phyloP scores from a whole-genome alignment of 2,329 filamentous ascomycete species.

The Mariannaea elegans region DNA sequence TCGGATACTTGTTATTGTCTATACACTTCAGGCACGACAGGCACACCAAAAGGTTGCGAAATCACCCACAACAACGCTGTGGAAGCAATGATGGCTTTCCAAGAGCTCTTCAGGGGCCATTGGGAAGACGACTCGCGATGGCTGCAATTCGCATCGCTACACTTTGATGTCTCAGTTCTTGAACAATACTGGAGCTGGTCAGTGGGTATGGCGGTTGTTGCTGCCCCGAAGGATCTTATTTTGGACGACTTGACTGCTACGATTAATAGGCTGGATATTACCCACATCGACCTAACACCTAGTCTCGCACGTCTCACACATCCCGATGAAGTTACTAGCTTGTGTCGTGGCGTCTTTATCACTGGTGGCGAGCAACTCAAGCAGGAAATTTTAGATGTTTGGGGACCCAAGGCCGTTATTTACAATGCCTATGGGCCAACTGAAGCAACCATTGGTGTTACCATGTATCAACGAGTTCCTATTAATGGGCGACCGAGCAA shows the following conservation, averaged over 20 bases:
- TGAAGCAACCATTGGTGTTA: constrained; percentile 91
- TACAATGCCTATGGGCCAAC: constrained; percentile 95
- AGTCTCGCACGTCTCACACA: constrained; percentile 82
- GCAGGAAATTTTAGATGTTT: constrained; percentile 86
- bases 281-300: constrained; percentile 91
- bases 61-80: constrained; percentile 90
- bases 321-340: constrained; percentile 80
- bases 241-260: constrained; percentile 82
- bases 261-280: constrained; percentile 78
- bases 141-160: constrained; percentile 93
- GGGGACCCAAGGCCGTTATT: constrained; percentile 82
- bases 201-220: constrained; percentile 84
- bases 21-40: constrained; percentile 89
- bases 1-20: constrained; percentile 80
- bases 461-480: constrained; percentile 86
- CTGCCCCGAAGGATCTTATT: constrained; percentile 83
- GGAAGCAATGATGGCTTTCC: constrained; percentile 89
- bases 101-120: constrained; percentile 76
- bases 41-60: constrained; percentile 86
- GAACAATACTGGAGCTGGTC: constrained; percentile 98
- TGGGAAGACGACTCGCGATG: constrained; percentile 81
- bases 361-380: constrained; percentile 90
- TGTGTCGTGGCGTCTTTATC: constrained; percentile 88
- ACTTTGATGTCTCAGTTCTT: constrained; percentile 92
- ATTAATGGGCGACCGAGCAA: constrained; percentile 83